Evolutionary conservation across 2,329 filamentous ascomycete species (phyloP), one percentile per base, ranked within the genome.

Genomic region (Stenocarpella maydis): DNA sequence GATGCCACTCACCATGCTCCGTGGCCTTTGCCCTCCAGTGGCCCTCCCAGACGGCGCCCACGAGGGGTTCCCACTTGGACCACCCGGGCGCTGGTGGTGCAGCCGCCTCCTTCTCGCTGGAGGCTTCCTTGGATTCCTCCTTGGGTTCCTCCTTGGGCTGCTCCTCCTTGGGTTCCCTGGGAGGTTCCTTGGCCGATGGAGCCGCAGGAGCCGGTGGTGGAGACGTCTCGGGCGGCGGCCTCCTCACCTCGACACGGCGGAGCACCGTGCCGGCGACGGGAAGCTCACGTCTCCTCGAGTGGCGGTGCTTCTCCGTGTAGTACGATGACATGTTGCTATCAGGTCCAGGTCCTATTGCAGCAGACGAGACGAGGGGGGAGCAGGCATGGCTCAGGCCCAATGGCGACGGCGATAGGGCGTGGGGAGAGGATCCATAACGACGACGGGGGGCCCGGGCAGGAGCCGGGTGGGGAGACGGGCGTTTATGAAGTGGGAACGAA

Each of bases 1-100:
- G 17, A 3, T 17, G 15, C 3, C 47, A 28, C 15, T 41, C 26
- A 71, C 67, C 63, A 49, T 67, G 54, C 24, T 58, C 54, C 5
- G 45, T 39, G 8, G 50, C 24, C 7, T 53, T 67, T 14, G 67
- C 69, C 41, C 69, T 68, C 69, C 69, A 71, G 41, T 69, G 55
- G 24, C 69, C 69, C 15, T 71, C 69, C 67, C 70, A 71, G 2
- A 34, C 28, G 12, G 54, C 21, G 7, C 37, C 53, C 5, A 65
- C 43, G 28, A 69, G 37, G 17, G 55, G 45, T 50, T 67, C 31
- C 70, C 70, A 71, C 19, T 69, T 31, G 21, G 70, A 69, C 67
- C 70, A 71, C 19, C 45, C 39, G 41, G 50, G 49, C 24, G 50
- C 26, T 31, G 66, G 61, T 19, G 63, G 52, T 2, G 55, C 19